Percentiles rank a stretch among this genome's conserved stretches.
phyloP scores from a whole-genome alignment of 805 yeast genomes.

The Metschnikowia drakensbergensis region DNA sequence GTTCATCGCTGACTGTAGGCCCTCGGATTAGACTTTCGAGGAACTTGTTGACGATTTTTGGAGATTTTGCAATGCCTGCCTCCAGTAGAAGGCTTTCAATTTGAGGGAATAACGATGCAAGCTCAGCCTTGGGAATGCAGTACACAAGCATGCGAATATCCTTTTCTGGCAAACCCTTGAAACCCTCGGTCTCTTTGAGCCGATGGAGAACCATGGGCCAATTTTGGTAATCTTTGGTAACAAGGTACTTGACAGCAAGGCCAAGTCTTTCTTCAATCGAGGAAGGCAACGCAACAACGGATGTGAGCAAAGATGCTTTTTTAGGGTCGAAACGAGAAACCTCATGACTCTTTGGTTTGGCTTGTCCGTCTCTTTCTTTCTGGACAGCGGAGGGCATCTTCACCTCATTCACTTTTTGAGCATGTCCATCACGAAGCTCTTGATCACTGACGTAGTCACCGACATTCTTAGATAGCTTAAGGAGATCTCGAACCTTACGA shows the following conservation, averaged over 20 bases:
- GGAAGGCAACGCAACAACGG: slow-evolving; percentile 32
- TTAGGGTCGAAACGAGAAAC: slow-evolving; percentile 11
- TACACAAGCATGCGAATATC: slow-evolving; percentile 38
- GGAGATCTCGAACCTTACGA: slow-evolving; percentile 26
- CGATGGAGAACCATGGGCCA: slow-evolving; percentile 47
- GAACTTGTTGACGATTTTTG: slow-evolving; percentile 34
- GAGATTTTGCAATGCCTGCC: slow-evolving; percentile 28
- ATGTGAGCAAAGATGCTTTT: slow-evolving; percentile 15
- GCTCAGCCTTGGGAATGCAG: slow-evolving; percentile 39
- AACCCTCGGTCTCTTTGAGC: slow-evolving; percentile 33
- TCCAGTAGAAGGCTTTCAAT: slow-evolving; percentile 28
- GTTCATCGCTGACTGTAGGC: slow-evolving; percentile 17
- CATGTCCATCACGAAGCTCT: slow-evolving; percentile 14
- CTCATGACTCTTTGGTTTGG: background rate
- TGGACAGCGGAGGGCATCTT: slow-evolving; percentile 19
- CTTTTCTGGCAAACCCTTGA: slow-evolving; percentile 24
- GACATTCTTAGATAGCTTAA: slow-evolving; percentile 28
- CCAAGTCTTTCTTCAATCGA: slow-evolving; percentile 36
- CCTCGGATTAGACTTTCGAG: slow-evolving; percentile 34
- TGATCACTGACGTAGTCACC: slow-evolving; percentile 14
- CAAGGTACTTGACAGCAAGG: slow-evolving; percentile 37
- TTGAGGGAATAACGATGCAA: slow-evolving; percentile 28
- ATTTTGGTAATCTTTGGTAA: slow-evolving; percentile 37
- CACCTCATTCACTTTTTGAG: slow-evolving; percentile 11
- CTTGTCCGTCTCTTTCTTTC: background rate